Evolutionary conservation across 2,329 filamentous ascomycete species (phyloP).

Genomic region (Aspergillus felis): DNA sequence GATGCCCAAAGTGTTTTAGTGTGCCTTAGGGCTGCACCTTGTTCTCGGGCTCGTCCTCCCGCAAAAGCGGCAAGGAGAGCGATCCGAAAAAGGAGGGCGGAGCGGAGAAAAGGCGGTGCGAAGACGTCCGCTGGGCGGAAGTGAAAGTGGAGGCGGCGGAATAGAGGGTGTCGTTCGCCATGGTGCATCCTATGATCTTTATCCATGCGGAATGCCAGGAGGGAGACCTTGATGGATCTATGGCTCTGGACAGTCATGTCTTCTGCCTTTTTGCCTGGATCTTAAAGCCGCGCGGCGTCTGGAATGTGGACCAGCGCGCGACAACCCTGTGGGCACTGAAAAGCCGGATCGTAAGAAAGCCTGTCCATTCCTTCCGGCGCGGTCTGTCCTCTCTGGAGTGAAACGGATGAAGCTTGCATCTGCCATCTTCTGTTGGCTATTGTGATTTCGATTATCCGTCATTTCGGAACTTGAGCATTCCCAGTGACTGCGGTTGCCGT

Average conservation of each 20-base stretch:
- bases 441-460: background rate
- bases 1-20: background rate
- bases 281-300: background rate
- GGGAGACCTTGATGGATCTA: background rate
- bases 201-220: background rate
- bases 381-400: background rate
- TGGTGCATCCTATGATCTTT: background rate
- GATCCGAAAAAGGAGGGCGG: constrained; percentile 25
- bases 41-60: background rate
- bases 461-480: background rate
- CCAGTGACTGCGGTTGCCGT: background rate
- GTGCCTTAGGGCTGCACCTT: background rate
- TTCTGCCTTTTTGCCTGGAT: background rate
- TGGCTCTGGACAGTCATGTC: background rate
- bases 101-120: constrained; percentile 24
- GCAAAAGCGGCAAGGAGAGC: constrained; percentile 28
- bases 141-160: constrained; percentile 11
- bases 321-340: background rate
- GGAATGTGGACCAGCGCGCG: background rate
- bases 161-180: background rate
- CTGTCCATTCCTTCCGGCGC: background rate
- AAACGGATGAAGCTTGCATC: background rate
- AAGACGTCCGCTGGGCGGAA: constrained; percentile 12
- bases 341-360: background rate
- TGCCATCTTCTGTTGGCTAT: background rate